phyloP scores from a whole-genome alignment of 2,329 filamentous ascomycete species.

The Clonostachys sp. region DNA sequence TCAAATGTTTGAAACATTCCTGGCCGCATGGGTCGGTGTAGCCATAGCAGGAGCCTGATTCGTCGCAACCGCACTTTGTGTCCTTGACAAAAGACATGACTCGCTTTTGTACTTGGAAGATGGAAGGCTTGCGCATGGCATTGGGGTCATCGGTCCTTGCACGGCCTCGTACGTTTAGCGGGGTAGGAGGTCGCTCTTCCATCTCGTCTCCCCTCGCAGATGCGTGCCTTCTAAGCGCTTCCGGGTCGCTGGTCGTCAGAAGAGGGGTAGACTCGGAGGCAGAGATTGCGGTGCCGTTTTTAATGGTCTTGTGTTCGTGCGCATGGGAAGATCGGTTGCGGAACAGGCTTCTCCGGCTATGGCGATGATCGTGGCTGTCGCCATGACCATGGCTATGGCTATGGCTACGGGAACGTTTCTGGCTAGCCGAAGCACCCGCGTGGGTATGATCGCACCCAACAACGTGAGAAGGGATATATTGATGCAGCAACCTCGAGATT shows the following conservation, averaged over 20 bases:
- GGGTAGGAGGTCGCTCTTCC: slow-evolving; percentile 14
- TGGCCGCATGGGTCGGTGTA: slow-evolving; percentile 63
- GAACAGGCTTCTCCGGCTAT: slow-evolving; percentile 17
- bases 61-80: slow-evolving; percentile 58
- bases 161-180: slow-evolving; percentile 14
- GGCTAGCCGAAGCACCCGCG: slow-evolving; percentile 39
- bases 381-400: slow-evolving; percentile 1
- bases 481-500: slow-evolving; percentile 68
- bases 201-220: slow-evolving; percentile 21
- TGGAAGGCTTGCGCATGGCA: slow-evolving; percentile 41
- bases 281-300: slow-evolving; percentile 13
- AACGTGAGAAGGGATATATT: slow-evolving; percentile 71
- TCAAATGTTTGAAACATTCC: slow-evolving; percentile 59
- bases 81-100: slow-evolving; percentile 64
- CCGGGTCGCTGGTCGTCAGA: slow-evolving; percentile 16
- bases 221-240: slow-evolving; percentile 14
- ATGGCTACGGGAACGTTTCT: slow-evolving; percentile 8
- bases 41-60: slow-evolving; percentile 56
- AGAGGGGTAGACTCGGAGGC: slow-evolving; percentile 44
- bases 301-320: slow-evolving; percentile 8
- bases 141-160: slow-evolving; percentile 16
- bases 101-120: slow-evolving; percentile 47
- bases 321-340: slow-evolving; percentile 13
- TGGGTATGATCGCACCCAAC: slow-evolving; percentile 78
- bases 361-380: slow-evolving; percentile 13